Base-by-base conservation (phyloP, 345 rosid species). In the Salix udensis region DNA sequence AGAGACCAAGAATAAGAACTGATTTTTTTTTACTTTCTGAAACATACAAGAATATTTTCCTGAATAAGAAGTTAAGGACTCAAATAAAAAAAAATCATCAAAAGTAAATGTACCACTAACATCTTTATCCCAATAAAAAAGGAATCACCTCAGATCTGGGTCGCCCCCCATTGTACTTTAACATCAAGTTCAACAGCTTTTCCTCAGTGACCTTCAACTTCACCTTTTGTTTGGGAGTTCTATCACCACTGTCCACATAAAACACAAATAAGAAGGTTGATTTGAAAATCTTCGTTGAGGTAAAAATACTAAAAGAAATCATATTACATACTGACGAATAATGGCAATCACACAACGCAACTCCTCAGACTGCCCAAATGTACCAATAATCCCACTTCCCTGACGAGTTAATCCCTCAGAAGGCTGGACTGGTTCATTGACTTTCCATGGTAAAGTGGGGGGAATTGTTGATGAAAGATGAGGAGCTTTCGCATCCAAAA, bases 191-290 rank as follows among this genome's bases (percentile, higher is more conserved):
- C 77, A 96, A 83, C 72, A 96, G 89, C 67, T 91, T 96, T 82
- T 96, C 98, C 87, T 96, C 99, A 4, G 99, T 94, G 73, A 96
- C 97, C 85, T 88, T 96, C 85, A 96, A 84, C 87, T 96, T 96
- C 70, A 96, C 99, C 88, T 96, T 96, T 86, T 96, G 99, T 87
- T 96, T 96, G 78, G 99, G 97, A 82, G 99, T 96, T 88, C 99
- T 88, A 83, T 96, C 99, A 81, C 99, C 99, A 76, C 99, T 96
- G 89, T 71, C 53, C 82, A 78, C 31, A 67, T 66, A 71, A 76
- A 76, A 76, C 7, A 67, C 31, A 69, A 26, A 23, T 79, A 65
- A 61, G 34, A 76, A 67, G 5, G 19, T 26, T 70, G 67, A 74
- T 37, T 52, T 62, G 2, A 37, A 62, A 42, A 65, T 65, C 18